Evolutionary conservation across 1,284 basidiomycete genomes (phyloP).

Genomic region (Apiotrichum veenhuisii): DNA sequence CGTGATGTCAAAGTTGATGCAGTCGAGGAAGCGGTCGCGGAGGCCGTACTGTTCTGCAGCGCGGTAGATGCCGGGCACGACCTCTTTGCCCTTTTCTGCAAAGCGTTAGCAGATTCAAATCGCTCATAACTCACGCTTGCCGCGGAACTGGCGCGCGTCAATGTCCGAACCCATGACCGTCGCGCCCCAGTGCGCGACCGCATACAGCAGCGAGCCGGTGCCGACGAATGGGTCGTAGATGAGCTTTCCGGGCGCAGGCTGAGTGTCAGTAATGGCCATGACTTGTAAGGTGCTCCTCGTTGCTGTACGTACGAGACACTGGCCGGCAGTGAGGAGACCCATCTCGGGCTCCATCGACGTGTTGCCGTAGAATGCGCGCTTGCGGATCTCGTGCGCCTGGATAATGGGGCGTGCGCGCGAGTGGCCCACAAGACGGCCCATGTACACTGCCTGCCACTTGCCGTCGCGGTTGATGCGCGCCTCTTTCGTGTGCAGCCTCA

Average conservation of each 20-base stretch:
- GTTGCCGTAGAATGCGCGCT: slow-evolving; percentile 86
- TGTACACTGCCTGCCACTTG: slow-evolving; percentile 66
- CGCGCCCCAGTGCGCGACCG: slow-evolving; percentile 80
- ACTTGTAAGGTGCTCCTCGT: too few species aligned
- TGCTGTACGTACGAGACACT: slow-evolving; percentile 74
- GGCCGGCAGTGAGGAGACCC: slow-evolving; percentile 91
- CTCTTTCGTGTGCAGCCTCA: slow-evolving; percentile 23
- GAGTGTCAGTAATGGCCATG: slow-evolving; percentile 1
- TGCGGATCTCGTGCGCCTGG: slow-evolving; percentile 77
- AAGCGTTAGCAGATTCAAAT: too few species aligned
- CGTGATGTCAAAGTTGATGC: slow-evolving; percentile 86
- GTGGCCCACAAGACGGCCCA: slow-evolving; percentile 76
- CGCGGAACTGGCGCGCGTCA: slow-evolving; percentile 93
- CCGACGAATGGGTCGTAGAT: slow-evolving; percentile 97
- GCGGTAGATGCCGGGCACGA: slow-evolving; percentile 64
- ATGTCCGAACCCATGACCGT: slow-evolving; percentile 90
- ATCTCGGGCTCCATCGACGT: slow-evolving; percentile 98
- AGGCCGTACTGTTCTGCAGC: slow-evolving; percentile 85
- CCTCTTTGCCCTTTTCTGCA: slow-evolving; percentile 48
- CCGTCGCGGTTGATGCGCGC: slow-evolving; percentile 56
- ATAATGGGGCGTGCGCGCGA: slow-evolving; percentile 69
- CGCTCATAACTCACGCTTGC: slow-evolving; percentile 58
- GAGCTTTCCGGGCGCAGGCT: slow-evolving; percentile 82
- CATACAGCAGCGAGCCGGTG: slow-evolving; percentile 92
- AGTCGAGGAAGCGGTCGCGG: slow-evolving; percentile 69